Evolutionary conservation across 2,329 filamentous ascomycete species (phyloP).

Genomic region (Xylaria sp.): DNA sequence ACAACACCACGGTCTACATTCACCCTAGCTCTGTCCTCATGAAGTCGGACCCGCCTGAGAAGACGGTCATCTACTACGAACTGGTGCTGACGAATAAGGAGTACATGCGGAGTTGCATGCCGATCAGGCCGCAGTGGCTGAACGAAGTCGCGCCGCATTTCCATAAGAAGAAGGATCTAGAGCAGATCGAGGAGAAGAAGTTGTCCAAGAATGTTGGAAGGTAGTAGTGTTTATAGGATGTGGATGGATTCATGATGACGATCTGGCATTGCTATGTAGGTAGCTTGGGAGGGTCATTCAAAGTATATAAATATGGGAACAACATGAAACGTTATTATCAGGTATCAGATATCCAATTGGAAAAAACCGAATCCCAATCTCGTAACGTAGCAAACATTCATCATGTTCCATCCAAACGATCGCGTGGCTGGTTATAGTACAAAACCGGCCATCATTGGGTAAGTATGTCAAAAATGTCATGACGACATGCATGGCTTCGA

Average conservation of each 20-base stretch:
- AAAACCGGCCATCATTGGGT: neutral
- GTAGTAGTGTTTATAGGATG: conserved; percentile 12
- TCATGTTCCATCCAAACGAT: neutral
- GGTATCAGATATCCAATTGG: conserved; percentile 8
- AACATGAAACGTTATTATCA: neutral
- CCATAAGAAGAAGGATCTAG: conserved; percentile 90
- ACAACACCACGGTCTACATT: conserved; percentile 86
- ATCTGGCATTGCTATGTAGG: conserved; percentile 1
- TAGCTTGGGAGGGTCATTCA: neutral
- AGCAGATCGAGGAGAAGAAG: conserved; percentile 83
- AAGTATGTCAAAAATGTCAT: neutral
- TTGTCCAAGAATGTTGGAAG: conserved; percentile 63
- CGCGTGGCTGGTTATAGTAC: neutral
- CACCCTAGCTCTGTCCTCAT: conserved; percentile 88
- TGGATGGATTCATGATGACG: neutral
- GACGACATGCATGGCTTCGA: conserved; percentile 1
- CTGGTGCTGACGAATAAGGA: conserved; percentile 86
- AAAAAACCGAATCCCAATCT: neutral
- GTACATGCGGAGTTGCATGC: conserved; percentile 90
- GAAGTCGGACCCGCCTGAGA: conserved; percentile 77
- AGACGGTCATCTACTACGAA: conserved; percentile 89
- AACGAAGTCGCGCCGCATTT: conserved; percentile 93
- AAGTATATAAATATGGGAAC: neutral
- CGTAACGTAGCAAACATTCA: neutral
- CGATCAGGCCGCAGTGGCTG: conserved; percentile 85